Percentiles rank a stretch among this genome's conserved stretches.
Evolutionary conservation across 2,329 filamentous ascomycete genomes (phyloP).

Genomic region (Passalora sequoiae): DNA sequence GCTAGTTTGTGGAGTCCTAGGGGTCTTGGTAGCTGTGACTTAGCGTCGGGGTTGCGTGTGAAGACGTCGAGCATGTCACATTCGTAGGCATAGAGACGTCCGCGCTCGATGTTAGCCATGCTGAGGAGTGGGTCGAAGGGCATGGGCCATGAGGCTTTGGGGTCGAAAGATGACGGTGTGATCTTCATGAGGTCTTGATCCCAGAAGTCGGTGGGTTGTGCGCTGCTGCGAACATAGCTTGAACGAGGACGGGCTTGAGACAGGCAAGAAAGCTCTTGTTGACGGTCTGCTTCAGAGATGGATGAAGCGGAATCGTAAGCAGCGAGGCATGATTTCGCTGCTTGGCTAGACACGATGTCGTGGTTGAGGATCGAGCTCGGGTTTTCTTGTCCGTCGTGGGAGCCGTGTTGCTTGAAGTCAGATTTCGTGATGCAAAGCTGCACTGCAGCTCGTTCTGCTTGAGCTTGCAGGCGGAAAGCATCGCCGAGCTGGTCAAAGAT

Average conservation of each 20-base stretch:
- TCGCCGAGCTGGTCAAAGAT: constrained; percentile 2
- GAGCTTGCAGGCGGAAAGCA: not conserved
- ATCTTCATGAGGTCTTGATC: constrained; percentile 7
- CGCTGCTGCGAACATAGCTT: constrained; percentile 4
- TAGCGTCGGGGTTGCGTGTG: constrained; percentile 6
- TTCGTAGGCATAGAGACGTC: constrained; percentile 14
- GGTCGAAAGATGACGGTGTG: constrained; percentile 9
- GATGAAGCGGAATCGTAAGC: too few species aligned
- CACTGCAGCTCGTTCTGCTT: constrained; percentile 9
- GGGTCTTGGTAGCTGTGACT: constrained; percentile 1
- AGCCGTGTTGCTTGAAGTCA: constrained; percentile 7
- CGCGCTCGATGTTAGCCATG: constrained; percentile 18
- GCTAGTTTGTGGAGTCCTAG: not conserved
- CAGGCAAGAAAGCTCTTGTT: not conserved
- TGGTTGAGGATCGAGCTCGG: constrained; percentile 11
- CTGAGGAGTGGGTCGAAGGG: constrained; percentile 23
- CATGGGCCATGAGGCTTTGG: constrained; percentile 19
- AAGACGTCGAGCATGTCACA: constrained; percentile 16
- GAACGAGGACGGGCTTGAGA: constrained; percentile 4
- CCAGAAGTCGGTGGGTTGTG: not conserved
- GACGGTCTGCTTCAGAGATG: not conserved
- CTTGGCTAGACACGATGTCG: constrained; percentile 2
- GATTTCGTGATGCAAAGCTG: constrained; percentile 7
- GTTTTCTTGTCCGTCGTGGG: constrained; percentile 4
- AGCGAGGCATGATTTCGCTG: not conserved